Conservation (phyloP, 768 basidiomycete genomes). For the Mycena rosella region DNA sequence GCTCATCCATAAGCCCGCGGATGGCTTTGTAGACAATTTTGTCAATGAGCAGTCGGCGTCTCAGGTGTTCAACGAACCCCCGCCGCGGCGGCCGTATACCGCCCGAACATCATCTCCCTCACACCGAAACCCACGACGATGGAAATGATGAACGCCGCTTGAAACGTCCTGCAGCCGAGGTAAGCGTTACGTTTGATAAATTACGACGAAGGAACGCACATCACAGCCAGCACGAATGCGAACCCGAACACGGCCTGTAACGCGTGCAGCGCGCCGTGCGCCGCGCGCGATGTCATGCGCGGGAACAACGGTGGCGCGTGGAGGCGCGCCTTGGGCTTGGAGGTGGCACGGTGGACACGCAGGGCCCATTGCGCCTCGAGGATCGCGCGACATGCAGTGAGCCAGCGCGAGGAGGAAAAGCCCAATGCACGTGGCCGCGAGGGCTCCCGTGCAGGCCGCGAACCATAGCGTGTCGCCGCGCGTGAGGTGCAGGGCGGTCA, state of each 20-base stretch:
- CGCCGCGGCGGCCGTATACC: background rate
- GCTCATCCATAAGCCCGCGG: too few species aligned
- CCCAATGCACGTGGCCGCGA: slow-evolving; percentile 84
- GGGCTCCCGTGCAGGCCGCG: slow-evolving; percentile 81
- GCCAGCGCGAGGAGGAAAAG: slow-evolving; percentile 85
- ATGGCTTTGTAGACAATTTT: too few species aligned
- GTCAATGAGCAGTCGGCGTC: too few species aligned
- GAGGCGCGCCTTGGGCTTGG: background rate
- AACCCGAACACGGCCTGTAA: slow-evolving; percentile 75
- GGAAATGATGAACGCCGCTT: slow-evolving; percentile 80
- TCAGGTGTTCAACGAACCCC: background rate
- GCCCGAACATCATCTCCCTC: slow-evolving; percentile 80
- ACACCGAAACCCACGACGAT: slow-evolving; percentile 78
- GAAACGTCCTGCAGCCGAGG: slow-evolving; percentile 76
- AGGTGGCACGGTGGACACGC: slow-evolving; percentile 53
- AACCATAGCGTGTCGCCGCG: slow-evolving; percentile 71
- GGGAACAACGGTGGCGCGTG: slow-evolving; percentile 69
- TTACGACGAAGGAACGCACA: slow-evolving; percentile 61
- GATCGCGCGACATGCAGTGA: slow-evolving; percentile 46
- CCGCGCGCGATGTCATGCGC: slow-evolving; percentile 82
- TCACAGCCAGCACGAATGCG: slow-evolving; percentile 83
- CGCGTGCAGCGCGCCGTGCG: slow-evolving; percentile 75
- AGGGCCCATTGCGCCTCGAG: slow-evolving; percentile 50
- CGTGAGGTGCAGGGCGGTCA: slow-evolving; percentile 73
- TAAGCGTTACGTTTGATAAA: background rate